Base-by-base conservation (phyloP, 225 moss, liverwort and hornwort genomes). In the Physcomitrium patens region DNA sequence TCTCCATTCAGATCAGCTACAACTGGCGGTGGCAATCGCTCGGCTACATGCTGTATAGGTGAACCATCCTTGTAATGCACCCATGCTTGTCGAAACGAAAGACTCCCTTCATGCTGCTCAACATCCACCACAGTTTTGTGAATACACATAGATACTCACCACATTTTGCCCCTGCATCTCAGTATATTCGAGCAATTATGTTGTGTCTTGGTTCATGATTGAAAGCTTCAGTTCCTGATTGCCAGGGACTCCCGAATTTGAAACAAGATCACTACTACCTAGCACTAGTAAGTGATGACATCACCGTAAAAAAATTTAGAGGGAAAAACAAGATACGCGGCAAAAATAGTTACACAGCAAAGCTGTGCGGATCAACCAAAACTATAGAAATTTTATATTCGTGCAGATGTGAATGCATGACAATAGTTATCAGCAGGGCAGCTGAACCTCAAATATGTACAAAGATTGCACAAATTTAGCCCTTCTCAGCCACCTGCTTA, bases 1-100 rank as follows among this genome's bases (percentile, higher is more conserved):
- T 96, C 96, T 65, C 94, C 94, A 73, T 94, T 96, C n/a, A 96
- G 90, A 70, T 96, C 94, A 15, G 89, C 89, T 78, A 91, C 86
- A 19, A 96, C 81, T 41, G 96, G 93, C 37, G 86, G 82, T 47
- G 96, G 96, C 75, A 96, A 84, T 69, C 90, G 90, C 81, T 92
- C 94, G 12, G 87, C 87, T 79, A 90, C 96, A 59, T 94, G 92
- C 77, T 86, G 90, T 46, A 94, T 56, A 51, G 87, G 77, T 58
- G 87, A 87, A 44, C 67, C 85, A 72, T 90, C 93, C 80, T 89
- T 79, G 27, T 89, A 85, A 87, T 94, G 86, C 71, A 80, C 92
- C 96, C 96, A 96, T 27, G 94, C 92, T 89, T 89, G 80, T 51
- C 92, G 89, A 66, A 94, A 96, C 47, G 96, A 93, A 64, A 96